Evolutionary conservation across 2,329 filamentous ascomycete genomes (phyloP), one percentile per base, ranked within the genome.

Genomic region (Whalleya microplaca): DNA sequence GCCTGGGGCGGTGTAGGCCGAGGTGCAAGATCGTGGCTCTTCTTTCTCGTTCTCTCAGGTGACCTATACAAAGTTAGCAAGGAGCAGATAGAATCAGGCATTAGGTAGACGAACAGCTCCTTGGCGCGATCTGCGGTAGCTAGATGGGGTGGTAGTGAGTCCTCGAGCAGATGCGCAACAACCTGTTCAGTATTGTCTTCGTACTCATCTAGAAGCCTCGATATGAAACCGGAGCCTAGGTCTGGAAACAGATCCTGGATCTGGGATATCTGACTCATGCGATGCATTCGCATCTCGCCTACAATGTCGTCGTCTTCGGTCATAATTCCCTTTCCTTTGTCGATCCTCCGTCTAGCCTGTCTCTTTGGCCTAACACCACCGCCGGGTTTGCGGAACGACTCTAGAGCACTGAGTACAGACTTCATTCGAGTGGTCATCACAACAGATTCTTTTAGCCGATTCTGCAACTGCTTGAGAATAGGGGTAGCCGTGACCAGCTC

Each of bases 181-280:
- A 95, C 88, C 70, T 88, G 83, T 73, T 97, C 92, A 0, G 88
- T 83, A 66, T 93, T 80, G 63, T 95, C 87, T 44, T 78, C 75
- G 70, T 95, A 97, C 69, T 91, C 86, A 66, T 94, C 89, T 21
- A 97, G 80, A 9, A 96, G 80, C 65, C 84, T 89, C 18, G 90
- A 81, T 16, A 98, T 79, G 69, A 96, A 98, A 0, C 83, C 90
- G 3, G 90, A 88, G 4, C 93, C 92, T 9, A 98, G 78, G 60
- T 96, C 86, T 0, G 94, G 92, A 68, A 98, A 97, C 0, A 98
- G 79, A 69, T 99, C 94, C 69, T 96, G 92, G n/a, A 99, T 82
- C 71, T 96, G 91, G 0, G 89, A 89, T 49, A 98, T 86, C 47
- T 94, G 84, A 65, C 89, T 93, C 84, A 96, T 89, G 42, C 82